phyloP scores from a whole-genome alignment of 768 basidiomycete species.

The Austroboletus festivus region DNA sequence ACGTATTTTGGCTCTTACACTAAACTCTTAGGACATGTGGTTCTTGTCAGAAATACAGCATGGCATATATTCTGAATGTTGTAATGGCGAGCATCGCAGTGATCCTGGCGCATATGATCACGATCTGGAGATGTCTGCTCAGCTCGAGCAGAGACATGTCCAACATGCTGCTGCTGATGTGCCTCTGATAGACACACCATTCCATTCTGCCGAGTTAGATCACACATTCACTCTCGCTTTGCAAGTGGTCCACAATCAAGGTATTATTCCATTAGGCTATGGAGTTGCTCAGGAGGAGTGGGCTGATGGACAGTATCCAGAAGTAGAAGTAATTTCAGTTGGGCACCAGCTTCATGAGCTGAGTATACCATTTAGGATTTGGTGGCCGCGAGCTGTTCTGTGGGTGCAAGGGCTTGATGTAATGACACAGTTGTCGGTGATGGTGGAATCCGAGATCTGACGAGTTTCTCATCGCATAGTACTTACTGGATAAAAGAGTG shows the following conservation, averaged over 20 bases:
- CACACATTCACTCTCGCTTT: background rate
- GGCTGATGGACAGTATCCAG: background rate
- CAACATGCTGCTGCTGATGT: no score
- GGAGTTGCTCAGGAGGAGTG: conserved; percentile 8
- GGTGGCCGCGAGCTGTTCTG: conserved; percentile 4
- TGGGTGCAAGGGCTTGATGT: conserved; percentile 11
- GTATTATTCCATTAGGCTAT: conserved; percentile 5
- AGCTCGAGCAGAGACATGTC: no score
- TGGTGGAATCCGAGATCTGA: background rate
- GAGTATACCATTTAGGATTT: background rate
- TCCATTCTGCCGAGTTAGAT: no score
- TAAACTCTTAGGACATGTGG: conserved; percentile 6
- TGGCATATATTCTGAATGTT: background rate
- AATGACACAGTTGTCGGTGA: conserved; percentile 5
- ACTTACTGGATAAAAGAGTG: no score
- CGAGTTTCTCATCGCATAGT: no score
- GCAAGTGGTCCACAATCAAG: background rate
- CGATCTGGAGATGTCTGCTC: no score
- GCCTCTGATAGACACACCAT: no score
- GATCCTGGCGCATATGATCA: no score
- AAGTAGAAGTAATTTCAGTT: conserved; percentile 5
- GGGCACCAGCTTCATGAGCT: background rate
- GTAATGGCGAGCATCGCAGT: background rate
- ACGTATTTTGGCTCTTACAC: no score
- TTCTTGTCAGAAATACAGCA: background rate